phyloP scores from a whole-genome alignment of 23 red algal genomes.

The Gracilaria vermiculophylla region DNA sequence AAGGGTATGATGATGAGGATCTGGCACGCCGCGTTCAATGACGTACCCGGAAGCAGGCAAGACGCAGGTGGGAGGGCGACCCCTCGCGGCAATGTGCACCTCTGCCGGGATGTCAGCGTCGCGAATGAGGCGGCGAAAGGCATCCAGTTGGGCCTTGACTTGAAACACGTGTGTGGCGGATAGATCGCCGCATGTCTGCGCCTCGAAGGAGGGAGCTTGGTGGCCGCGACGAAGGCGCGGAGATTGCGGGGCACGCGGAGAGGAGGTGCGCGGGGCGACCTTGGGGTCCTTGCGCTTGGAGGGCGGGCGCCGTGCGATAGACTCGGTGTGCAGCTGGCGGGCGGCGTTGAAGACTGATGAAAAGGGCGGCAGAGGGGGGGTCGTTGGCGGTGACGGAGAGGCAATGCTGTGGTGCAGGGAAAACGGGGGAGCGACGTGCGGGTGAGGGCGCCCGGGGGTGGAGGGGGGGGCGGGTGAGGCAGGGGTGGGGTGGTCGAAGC shows the following conservation, averaged over 20 bases:
- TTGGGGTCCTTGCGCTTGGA: constrained; percentile 17
- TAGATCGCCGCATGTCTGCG: not conserved
- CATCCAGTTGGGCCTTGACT: constrained; percentile 46
- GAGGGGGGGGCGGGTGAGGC: not conserved
- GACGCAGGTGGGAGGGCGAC: not conserved
- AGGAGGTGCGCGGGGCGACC: not conserved
- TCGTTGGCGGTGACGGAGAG: not conserved
- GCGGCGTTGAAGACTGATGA: constrained; percentile 27
- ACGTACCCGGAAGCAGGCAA: not conserved
- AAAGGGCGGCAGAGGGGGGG: not conserved
- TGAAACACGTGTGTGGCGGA: constrained; percentile 36
- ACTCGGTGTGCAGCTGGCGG: not conserved
- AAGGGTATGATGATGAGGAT: not conserved
- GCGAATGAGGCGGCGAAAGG: constrained; percentile 41
- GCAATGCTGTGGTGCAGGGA: not conserved
- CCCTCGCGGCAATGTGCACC: constrained; percentile 22
- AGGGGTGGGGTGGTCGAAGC: not conserved
- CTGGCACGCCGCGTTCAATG: constrained; percentile 24
- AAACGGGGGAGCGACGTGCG: not conserved
- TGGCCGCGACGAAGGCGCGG: not conserved
- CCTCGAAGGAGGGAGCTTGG: not conserved
- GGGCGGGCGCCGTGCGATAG: not conserved
- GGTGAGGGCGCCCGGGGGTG: not conserved
- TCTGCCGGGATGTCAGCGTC: constrained; percentile 31
- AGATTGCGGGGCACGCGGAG: not conserved